These are phyloP conservation scores for Colletotrichum falcatum DNA, from an alignment of 2,329 filamentous ascomycete species.

Conservation along the genomic window DNA sequence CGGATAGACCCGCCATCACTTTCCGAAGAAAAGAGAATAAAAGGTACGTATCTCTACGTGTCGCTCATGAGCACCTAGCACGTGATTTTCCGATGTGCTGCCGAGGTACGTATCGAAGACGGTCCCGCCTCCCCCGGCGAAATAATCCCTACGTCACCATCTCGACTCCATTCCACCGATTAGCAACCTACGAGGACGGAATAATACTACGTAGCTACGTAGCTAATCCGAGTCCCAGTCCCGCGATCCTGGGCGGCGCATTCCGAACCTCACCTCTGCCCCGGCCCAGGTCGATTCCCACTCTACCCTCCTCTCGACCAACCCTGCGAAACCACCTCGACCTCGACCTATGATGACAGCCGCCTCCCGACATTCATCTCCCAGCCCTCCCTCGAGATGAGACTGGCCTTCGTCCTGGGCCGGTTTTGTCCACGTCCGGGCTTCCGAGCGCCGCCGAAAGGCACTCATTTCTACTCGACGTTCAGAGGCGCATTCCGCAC, in stretches of 20 bases:
- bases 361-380: slow-evolving; percentile 18
- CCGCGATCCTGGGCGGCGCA: slow-evolving; percentile 29
- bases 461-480: slow-evolving; percentile 39
- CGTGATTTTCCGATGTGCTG: slow-evolving; percentile 23
- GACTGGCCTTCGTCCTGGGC: slow-evolving; percentile 56
- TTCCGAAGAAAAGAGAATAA: slow-evolving; percentile 2
- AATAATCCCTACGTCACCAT: slow-evolving; percentile 47
- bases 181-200: background rate
- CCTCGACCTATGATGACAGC: slow-evolving; percentile 41
- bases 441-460: slow-evolving; percentile 47
- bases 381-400: slow-evolving; percentile 56
- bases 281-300: background rate
- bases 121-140: background rate
- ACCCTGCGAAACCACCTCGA: background rate
- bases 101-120: too few species aligned
- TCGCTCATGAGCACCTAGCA: slow-evolving; percentile 6
- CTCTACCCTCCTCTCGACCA: background rate
- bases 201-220: background rate
- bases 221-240: slow-evolving; percentile 10
- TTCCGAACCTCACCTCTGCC: slow-evolving; percentile 1
- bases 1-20: slow-evolving; percentile 31
- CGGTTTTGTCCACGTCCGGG: slow-evolving; percentile 57
- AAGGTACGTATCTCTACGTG: background rate
- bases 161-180: background rate
- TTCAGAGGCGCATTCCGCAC: slow-evolving; percentile 25